Conservation (phyloP, 805 yeast genomes). For the Clavispora asparagi region DNA sequence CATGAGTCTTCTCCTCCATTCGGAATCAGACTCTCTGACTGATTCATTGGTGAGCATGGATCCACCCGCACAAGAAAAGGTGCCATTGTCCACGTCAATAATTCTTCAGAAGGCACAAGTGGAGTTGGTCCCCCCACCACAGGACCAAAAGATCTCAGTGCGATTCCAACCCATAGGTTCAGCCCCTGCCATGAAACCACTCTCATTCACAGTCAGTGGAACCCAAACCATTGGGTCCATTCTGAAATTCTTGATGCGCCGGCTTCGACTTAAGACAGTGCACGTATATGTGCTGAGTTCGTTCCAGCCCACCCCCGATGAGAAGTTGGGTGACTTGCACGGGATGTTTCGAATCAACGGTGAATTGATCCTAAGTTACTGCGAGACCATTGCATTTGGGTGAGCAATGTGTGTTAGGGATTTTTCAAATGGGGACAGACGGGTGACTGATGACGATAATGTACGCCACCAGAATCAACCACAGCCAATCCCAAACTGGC, state of each 20-base stretch:
- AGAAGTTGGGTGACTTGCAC: slow-evolving; percentile 28
- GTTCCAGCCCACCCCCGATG: slow-evolving; percentile 40
- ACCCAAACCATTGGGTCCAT: slow-evolving; percentile 45
- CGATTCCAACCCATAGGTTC: slow-evolving; percentile 61
- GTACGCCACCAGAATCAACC: no score
- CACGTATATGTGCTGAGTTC: slow-evolving; percentile 36
- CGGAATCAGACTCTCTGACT: slow-evolving; percentile 4
- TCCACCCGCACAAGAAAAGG: slow-evolving; percentile 4
- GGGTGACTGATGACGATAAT: no score
- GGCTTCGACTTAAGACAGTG: slow-evolving; percentile 12
- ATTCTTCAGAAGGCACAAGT: not conserved
- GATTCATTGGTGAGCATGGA: slow-evolving; percentile 3
- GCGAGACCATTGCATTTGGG: slow-evolving; percentile 40
- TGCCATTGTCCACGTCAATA: slow-evolving; percentile 7
- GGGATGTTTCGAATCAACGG: slow-evolving; percentile 25
- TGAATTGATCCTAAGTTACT: slow-evolving; percentile 36
- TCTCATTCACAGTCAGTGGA: slow-evolving; percentile 44
- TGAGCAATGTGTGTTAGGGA: no score
- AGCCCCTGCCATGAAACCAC: slow-evolving; percentile 44
- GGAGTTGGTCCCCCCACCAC: not conserved
- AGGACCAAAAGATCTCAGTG: slow-evolving; percentile 36
- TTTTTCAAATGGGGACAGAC: no score
- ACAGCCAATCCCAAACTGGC: no score
- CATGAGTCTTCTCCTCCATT: slow-evolving; percentile 8
- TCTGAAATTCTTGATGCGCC: slow-evolving; percentile 35